Conservation (phyloP, 2,329 filamentous ascomycete species). For the Diaporthe vaccinii region DNA sequence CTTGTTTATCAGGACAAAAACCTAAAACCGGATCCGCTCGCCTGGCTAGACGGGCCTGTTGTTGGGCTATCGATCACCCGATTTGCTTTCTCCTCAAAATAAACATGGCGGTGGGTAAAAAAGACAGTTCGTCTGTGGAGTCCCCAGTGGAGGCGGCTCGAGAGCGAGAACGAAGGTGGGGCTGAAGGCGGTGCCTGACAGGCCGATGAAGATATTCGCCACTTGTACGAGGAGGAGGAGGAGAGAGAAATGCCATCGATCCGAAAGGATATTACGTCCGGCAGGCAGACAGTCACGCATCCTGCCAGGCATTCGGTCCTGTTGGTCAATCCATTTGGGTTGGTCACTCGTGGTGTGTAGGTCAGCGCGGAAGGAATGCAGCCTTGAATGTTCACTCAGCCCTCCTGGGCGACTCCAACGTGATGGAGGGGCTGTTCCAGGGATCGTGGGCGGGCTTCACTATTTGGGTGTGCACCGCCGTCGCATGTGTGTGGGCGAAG, state of each 20-base stretch:
- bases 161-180: neutral
- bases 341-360: neutral
- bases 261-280: constrained; percentile 17
- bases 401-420: neutral
- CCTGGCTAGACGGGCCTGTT: neutral
- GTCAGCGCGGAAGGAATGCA: constrained; percentile 5
- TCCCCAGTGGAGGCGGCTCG: neutral
- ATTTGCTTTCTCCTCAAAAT: constrained; percentile 14
- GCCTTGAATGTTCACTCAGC: neutral
- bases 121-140: neutral
- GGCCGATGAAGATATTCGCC: constrained; percentile 11
- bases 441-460: neutral
- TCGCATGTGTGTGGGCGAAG: neutral
- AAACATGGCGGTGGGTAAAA: constrained; percentile 18
- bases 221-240: neutral
- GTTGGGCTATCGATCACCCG: constrained; percentile 8
- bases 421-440: neutral
- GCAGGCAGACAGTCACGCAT: constrained; percentile 7
- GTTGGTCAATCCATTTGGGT: neutral
- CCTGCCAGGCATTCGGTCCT: neutral
- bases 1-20: neutral
- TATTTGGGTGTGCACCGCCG: neutral
- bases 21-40: neutral
- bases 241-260: neutral
- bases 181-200: neutral